A percentile compares a stretch with the other conserved stretches of the same genome.
phyloP scores from a whole-genome alignment of 2,329 filamentous ascomycete genomes.

The Aspergillus fumigatiaffinis region DNA sequence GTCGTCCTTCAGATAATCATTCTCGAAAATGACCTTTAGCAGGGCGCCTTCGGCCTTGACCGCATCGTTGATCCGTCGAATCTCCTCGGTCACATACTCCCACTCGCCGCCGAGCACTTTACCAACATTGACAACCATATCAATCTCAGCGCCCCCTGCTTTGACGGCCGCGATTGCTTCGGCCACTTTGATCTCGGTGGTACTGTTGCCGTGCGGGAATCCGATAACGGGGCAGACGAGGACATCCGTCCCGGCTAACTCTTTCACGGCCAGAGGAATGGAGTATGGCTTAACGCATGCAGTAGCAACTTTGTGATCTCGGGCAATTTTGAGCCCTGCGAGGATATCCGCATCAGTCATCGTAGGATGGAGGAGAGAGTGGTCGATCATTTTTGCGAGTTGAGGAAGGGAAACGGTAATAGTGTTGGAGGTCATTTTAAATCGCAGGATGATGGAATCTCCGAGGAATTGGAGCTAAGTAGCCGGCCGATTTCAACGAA shows the following conservation, averaged over 20 bases:
- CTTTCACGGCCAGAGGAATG: conserved; percentile 46
- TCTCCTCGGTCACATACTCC: conserved; percentile 54
- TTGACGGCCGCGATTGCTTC: conserved; percentile 49
- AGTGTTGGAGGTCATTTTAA: conserved; percentile 4
- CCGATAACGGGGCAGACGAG: conserved; percentile 56
- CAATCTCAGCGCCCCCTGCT: conserved; percentile 53
- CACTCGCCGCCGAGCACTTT: conserved; percentile 56
- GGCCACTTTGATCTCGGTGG: conserved; percentile 50
- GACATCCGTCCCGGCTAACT: conserved; percentile 49
- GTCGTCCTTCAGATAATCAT: conserved; percentile 51
- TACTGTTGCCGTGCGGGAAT: conserved; percentile 59
- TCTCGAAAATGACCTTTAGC: conserved; percentile 62
- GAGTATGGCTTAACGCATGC: conserved; percentile 58
- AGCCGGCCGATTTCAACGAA: not conserved
- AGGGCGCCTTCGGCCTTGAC: conserved; percentile 44
- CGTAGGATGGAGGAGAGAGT: conserved; percentile 59
- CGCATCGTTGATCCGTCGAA: conserved; percentile 47
- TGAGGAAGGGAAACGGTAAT: conserved; percentile 33
- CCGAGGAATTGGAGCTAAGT: not conserved
- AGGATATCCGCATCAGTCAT: conserved; percentile 55
- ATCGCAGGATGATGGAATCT: not conserved
- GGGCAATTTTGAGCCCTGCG: conserved; percentile 47
- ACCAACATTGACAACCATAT: conserved; percentile 59
- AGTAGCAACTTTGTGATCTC: conserved; percentile 49
- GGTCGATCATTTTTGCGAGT: conserved; percentile 49